These are phyloP conservation scores for Kokia cookei DNA, from an alignment of 441 rosid species.

Conservation along the genomic window DNA sequence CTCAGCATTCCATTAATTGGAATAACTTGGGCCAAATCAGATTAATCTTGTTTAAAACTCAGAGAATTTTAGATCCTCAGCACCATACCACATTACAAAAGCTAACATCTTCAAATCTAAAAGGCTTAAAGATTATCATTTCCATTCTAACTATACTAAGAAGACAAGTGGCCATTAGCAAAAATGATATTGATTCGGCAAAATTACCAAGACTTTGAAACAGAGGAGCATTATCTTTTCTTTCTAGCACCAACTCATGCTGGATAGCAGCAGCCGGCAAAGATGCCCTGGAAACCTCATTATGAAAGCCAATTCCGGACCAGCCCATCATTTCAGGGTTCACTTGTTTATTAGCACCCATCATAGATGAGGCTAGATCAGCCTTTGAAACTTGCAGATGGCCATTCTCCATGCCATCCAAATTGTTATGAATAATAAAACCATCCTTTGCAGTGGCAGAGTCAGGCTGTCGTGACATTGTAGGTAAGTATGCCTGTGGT, in stretches of 20 bases:
- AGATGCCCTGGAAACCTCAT: constrained; percentile 34
- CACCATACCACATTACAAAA: not conserved
- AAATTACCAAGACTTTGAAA: constrained; percentile 29
- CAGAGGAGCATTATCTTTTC: constrained; percentile 33
- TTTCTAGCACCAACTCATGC: constrained; percentile 27
- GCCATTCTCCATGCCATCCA: constrained; percentile 34
- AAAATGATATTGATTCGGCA: not conserved
- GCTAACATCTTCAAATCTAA: not conserved
- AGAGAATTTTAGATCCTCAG: constrained; percentile 15
- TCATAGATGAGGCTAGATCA: constrained; percentile 35
- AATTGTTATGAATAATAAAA: constrained; percentile 22
- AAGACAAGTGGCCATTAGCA: constrained; percentile 6
- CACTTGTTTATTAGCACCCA: constrained; percentile 34
- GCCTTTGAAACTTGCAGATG: constrained; percentile 33
- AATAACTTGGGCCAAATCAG: constrained; percentile 12
- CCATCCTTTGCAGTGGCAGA: constrained; percentile 27
- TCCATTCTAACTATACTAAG: not conserved
- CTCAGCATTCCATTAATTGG: constrained; percentile 16
- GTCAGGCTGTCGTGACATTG: constrained; percentile 32
- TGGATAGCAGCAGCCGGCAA: constrained; percentile 25
- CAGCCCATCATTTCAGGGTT: constrained; percentile 41
- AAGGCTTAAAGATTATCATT: not conserved
- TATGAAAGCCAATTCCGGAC: constrained; percentile 39
- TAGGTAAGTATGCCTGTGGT: constrained; percentile 25
- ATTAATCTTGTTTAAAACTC: constrained; percentile 20